Evolutionary conservation across 345 rosid species (phyloP), one percentile per base, ranked within the genome.

Genomic region (Corchorus olitorius): DNA sequence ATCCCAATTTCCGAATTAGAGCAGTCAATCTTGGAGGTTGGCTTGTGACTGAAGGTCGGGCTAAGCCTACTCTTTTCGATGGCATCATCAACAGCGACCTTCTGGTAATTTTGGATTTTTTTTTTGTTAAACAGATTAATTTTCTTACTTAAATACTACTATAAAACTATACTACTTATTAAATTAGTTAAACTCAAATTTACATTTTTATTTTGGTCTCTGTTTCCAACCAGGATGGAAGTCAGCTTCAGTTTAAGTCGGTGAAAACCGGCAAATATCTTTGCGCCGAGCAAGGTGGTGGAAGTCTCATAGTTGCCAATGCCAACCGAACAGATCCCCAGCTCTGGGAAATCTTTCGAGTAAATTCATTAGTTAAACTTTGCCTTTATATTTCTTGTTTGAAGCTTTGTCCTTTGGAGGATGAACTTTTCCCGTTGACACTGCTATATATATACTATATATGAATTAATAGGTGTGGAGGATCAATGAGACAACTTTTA

Each of bases 1-100:
- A 39, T 2, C 78, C 82, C 22, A 65, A 55, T 20, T 72, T 69
- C 46, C 62, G 61, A 63, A 45, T 86, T 15, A 81, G 71, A 83
- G 94, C 94, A 13, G 94, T 85, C 55, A 88, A 84, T 76, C 92
- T 90, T 13, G 92, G 92, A 70, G 94, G 94, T 9, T 90, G 94
- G 94, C 82, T 88, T 0, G 89, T 90, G 12, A 83, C 90, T 0
- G 94, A 88, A 88, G 91, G 91, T 41, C 87, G 92, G 94, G 88
- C 86, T 59, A 84, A 86, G 35, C 94, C 92, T 50, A 82, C 91
- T 71, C 92, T 90, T 34, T 90, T 90, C 16, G 83, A 90, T 46
- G 89, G 88, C 77, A 88, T 90, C 80, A 73, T 87, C 74, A 86
- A 89, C 84, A 85, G 80, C 65, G 89, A 90, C 75, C 85, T 90